These are phyloP conservation scores for Dendrocalamus latiflorus DNA, from an alignment of 202 grass and related monocot species.

Conservation along the genomic window DNA sequence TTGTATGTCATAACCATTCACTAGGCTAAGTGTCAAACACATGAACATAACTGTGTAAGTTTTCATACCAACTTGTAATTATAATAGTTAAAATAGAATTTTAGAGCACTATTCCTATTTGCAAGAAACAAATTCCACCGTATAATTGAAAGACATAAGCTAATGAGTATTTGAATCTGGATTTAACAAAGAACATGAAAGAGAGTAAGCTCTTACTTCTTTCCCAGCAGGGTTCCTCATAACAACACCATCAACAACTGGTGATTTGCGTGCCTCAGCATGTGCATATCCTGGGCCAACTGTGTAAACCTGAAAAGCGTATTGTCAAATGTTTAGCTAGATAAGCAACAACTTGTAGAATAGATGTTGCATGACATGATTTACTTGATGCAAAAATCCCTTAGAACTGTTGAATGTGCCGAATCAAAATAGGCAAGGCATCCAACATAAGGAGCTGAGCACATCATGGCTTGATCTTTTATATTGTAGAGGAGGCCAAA, in stretches of 20 bases:
- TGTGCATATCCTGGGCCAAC: constrained; percentile 98
- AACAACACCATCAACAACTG: constrained; percentile 98
- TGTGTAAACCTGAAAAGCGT: constrained; percentile 82
- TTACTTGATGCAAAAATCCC: neutral
- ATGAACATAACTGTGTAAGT: neutral
- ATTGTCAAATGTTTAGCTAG: constrained; percentile 19
- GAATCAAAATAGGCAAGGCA: neutral
- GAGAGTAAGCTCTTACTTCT: constrained; percentile 56
- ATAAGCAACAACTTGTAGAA: constrained; percentile 5
- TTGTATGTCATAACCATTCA: too few species aligned
- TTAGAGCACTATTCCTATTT: neutral
- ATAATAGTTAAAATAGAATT: neutral
- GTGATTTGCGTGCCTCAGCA: constrained; percentile 98
- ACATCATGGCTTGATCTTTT: neutral
- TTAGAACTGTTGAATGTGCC: neutral
- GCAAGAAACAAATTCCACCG: neutral
- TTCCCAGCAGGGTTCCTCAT: constrained; percentile 97
- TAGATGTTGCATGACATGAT: neutral
- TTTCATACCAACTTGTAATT: neutral
- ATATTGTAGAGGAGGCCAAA: neutral
- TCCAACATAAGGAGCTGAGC: neutral
- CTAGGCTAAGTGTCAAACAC: neutral
- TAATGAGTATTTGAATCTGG: neutral
- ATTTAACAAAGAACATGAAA: constrained; percentile 6
- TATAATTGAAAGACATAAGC: constrained; percentile 7